Evolutionary conservation across 2,329 filamentous ascomycete genomes (phyloP).

Genomic region (Raffaelea ambrosiae): DNA sequence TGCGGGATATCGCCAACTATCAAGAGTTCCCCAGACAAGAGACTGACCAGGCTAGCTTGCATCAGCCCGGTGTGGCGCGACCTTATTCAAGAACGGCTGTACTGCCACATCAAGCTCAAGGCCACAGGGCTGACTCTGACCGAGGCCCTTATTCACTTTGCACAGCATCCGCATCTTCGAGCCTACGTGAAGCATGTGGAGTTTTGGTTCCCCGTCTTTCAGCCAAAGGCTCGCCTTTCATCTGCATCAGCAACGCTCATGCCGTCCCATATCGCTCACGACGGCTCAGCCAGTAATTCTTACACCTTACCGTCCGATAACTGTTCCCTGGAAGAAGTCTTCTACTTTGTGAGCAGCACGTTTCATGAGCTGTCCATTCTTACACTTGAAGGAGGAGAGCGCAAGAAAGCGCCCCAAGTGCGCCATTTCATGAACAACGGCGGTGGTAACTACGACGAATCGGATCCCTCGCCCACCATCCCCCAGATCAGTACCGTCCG

Average conservation of each 20-base stretch:
- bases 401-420: slow-evolving; percentile 65
- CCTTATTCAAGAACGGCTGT: slow-evolving; percentile 63
- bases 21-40: slow-evolving; percentile 48
- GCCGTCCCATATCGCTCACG: slow-evolving; percentile 44
- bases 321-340: slow-evolving; percentile 61
- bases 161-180: slow-evolving; percentile 47
- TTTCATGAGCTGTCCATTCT: slow-evolving; percentile 57
- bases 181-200: slow-evolving; percentile 63
- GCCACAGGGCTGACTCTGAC: slow-evolving; percentile 56
- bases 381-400: slow-evolving; percentile 68
- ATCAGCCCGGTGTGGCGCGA: slow-evolving; percentile 56
- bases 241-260: slow-evolving; percentile 33
- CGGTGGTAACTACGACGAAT: neutral
- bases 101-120: slow-evolving; percentile 68
- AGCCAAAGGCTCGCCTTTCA: slow-evolving; percentile 41
- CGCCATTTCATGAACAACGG: slow-evolving; percentile 36
- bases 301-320: slow-evolving; percentile 57
- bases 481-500: slow-evolving; percentile 44
- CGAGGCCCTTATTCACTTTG: slow-evolving; percentile 53
- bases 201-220: slow-evolving; percentile 70
- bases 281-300: slow-evolving; percentile 46
- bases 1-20: slow-evolving; percentile 55
- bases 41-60: slow-evolving; percentile 57
- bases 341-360: slow-evolving; percentile 49
- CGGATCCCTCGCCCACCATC: slow-evolving; percentile 12